A percentile compares a stretch with the other conserved stretches of the same genome.
Conservation (phyloP, 495 filamentous ascomycete species). For the Tuber melanosporum region DNA sequence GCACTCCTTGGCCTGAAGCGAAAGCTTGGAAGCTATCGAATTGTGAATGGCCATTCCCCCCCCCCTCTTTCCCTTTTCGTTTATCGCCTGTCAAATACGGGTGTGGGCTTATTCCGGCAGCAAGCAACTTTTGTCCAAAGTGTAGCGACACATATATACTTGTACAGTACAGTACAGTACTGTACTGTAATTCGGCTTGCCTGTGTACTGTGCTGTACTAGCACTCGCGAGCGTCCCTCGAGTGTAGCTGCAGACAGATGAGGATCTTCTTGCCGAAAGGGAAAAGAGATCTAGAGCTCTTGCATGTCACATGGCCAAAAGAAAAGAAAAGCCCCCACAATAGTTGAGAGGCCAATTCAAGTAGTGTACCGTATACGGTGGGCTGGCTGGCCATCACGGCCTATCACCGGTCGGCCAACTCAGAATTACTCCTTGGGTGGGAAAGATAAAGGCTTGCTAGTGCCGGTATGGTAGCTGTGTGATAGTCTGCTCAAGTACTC, state of each 20-base stretch:
- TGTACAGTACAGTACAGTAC: neutral
- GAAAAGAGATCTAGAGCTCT: slow-evolving; percentile 7
- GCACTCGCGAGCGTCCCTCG: neutral
- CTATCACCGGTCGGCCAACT: neutral
- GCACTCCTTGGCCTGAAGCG: neutral
- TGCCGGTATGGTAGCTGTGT: neutral
- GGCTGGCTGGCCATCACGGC: neutral
- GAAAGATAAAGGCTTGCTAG: neutral
- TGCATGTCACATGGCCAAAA: neutral
- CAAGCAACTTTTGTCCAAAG: neutral
- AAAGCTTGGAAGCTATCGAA: neutral
- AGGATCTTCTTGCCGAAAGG: slow-evolving; percentile 20
- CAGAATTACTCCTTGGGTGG: neutral
- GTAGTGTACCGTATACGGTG: neutral
- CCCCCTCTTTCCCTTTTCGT: neutral
- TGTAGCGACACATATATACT: slow-evolving; percentile 6
- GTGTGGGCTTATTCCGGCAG: neutral
- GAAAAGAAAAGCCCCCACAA: slow-evolving; percentile 4
- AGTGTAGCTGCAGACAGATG: slow-evolving; percentile 17
- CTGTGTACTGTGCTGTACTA: too few relatives aligned
- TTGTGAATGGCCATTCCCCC: neutral
- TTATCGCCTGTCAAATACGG: neutral
- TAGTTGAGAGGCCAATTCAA: slow-evolving; percentile 16
- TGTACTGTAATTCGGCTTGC: neutral
- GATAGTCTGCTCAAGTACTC: neutral